Evolutionary conservation across 2,329 filamentous ascomycete genomes (phyloP).

Genomic region (Samsoniella hepiali): DNA sequence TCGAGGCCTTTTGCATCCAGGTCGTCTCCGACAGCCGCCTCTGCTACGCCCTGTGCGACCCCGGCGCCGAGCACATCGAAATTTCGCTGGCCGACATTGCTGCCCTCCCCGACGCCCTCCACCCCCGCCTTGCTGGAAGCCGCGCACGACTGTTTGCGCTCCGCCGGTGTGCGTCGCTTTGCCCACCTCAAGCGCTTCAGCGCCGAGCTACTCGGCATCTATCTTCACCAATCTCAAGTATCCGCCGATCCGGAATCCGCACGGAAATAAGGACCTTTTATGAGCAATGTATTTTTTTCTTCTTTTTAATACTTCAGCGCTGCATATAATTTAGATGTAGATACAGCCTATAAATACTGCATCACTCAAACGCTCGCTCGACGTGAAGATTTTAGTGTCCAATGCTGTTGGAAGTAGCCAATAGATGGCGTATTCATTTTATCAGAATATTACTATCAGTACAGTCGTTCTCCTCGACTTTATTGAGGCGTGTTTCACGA

Average conservation of each 20-base stretch:
- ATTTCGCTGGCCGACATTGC: constrained; percentile 14
- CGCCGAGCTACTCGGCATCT: constrained; percentile 17
- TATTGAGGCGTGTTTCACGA: too few relatives aligned
- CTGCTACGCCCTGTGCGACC: constrained; percentile 4
- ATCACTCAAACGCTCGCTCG: too few relatives aligned
- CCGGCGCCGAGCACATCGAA: constrained; percentile 5
- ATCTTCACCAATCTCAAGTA: constrained; percentile 11
- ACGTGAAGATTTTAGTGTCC: too few relatives aligned
- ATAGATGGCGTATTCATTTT: too few relatives aligned
- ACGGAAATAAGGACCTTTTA: background rate
- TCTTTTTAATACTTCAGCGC: constrained; percentile 19
- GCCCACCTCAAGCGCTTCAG: constrained; percentile 15
- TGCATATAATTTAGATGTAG: constrained; percentile 12
- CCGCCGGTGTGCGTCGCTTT: constrained; percentile 11
- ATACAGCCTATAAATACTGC: constrained; percentile 8
- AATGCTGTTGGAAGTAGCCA: too few relatives aligned
- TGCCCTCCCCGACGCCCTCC: background rate
- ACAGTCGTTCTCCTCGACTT: too few relatives aligned
- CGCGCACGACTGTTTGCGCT: constrained; percentile 8
- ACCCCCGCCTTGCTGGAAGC: constrained; percentile 9
- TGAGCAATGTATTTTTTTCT: background rate
- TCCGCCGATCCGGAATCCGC: constrained; percentile 11
- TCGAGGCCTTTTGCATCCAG: constrained; percentile 15
- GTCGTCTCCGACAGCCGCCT: constrained; percentile 1
- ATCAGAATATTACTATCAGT: too few relatives aligned